Evolutionary conservation across 2,329 filamentous ascomycete species (phyloP).

Genomic region (Epichloe hybrida): DNA sequence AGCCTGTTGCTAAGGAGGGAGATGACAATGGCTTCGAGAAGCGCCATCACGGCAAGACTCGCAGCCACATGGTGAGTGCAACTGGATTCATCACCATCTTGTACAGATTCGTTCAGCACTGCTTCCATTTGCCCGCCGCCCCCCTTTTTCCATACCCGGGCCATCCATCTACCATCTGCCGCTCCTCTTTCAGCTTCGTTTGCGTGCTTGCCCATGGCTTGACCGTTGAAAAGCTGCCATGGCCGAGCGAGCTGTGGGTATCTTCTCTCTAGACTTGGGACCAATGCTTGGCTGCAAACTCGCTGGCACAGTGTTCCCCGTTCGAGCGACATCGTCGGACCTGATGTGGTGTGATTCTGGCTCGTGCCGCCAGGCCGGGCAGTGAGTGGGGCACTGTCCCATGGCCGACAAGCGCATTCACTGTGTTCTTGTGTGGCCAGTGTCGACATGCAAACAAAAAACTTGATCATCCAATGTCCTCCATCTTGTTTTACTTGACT

Average conservation of each 20-base stretch:
- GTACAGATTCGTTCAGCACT: neutral
- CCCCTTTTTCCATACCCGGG: too few relatives aligned
- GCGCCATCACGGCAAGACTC: slow-evolving; percentile 72
- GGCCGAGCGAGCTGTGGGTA: too few relatives aligned
- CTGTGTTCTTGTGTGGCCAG: neutral
- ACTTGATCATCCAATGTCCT: neutral
- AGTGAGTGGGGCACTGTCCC: neutral
- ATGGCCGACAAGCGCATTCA: neutral
- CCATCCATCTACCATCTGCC: too few relatives aligned
- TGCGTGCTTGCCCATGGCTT: too few relatives aligned
- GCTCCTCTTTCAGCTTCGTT: too few relatives aligned
- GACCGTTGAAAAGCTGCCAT: too few relatives aligned
- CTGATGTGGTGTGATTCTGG: neutral
- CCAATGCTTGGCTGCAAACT: neutral
- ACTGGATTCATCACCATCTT: neutral
- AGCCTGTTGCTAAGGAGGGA: slow-evolving; percentile 36
- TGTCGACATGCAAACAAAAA: neutral
- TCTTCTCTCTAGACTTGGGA: neutral
- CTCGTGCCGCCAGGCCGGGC: neutral
- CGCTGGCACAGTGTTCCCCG: neutral
- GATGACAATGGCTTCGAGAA: slow-evolving; percentile 39
- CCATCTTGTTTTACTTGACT: neutral
- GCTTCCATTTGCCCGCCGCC: neutral
- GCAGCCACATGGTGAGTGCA: slow-evolving; percentile 67
- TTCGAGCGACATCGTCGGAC: neutral